These are phyloP conservation scores for Periglandula ipomoeae DNA, from an alignment of 2,329 filamentous ascomycete species.

Conservation along the genomic window DNA sequence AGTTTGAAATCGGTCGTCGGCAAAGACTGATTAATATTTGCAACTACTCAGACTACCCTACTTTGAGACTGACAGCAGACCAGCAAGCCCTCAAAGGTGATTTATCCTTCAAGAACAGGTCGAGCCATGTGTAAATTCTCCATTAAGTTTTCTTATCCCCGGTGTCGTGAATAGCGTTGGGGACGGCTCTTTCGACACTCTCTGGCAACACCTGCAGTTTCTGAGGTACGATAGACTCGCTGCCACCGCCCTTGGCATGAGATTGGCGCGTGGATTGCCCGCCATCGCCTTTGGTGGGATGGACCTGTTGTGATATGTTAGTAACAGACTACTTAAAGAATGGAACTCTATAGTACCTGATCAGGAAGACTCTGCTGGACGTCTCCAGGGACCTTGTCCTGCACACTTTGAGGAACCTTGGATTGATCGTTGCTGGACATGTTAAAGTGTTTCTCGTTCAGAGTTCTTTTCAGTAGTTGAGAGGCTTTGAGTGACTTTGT, in stretches of 20 bases:
- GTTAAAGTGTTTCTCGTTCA: too few species aligned
- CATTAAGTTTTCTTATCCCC: conserved; percentile 10
- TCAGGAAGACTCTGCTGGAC: conserved; percentile 15
- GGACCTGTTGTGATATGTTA: conserved; percentile 11
- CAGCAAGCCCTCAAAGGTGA: too few species aligned
- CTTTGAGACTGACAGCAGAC: too few species aligned
- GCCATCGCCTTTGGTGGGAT: conserved; percentile 12
- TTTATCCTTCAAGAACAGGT: too few species aligned
- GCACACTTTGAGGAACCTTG: conserved; percentile 6
- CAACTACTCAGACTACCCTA: too few species aligned
- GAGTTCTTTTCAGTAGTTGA: too few species aligned
- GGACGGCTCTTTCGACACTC: conserved; percentile 13
- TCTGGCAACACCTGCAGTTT: conserved; percentile 16
- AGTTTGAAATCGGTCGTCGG: too few species aligned
- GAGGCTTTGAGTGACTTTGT: too few species aligned
- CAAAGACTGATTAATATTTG: too few species aligned
- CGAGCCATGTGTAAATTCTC: too few species aligned
- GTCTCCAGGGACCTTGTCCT: conserved; percentile 11
- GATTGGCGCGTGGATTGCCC: conserved; percentile 12
- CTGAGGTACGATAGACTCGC: conserved; percentile 14
- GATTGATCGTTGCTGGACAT: not conserved
- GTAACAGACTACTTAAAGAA: not conserved
- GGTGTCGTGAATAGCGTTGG: conserved; percentile 15
- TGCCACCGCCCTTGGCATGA: conserved; percentile 12
- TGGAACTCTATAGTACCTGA: conserved; percentile 6